Evolutionary conservation across 257 asterid genomes (phyloP).

Genomic region (Ophiorrhiza pumila): DNA sequence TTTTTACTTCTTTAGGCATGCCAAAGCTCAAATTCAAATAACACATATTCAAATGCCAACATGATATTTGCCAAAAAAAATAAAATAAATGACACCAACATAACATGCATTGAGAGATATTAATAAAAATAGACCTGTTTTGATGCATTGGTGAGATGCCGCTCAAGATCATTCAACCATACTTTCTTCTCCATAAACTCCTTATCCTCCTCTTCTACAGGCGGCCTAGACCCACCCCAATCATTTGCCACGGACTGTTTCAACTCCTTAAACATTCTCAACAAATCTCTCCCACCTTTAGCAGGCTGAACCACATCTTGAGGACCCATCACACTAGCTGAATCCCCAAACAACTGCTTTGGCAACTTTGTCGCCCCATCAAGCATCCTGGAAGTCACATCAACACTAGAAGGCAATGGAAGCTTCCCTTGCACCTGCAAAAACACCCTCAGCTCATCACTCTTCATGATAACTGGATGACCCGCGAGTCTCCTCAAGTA

Average conservation of each 20-base stretch:
- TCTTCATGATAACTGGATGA: slow-evolving; percentile 75
- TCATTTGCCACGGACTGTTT: slow-evolving; percentile 90
- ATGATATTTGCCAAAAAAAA: background rate
- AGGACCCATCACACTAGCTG: slow-evolving; percentile 62
- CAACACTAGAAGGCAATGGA: slow-evolving; percentile 69
- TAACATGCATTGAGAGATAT: background rate
- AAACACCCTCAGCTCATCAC: slow-evolving; percentile 91
- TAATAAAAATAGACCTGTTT: slow-evolving; percentile 53
- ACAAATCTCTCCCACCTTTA: slow-evolving; percentile 85
- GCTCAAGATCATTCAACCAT: slow-evolving; percentile 71
- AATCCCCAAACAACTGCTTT: slow-evolving; percentile 79
- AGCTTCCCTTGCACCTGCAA: slow-evolving; percentile 79
- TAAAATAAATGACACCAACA: background rate
- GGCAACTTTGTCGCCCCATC: slow-evolving; percentile 95
- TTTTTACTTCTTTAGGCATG: background rate
- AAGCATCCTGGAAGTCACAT: slow-evolving; percentile 79
- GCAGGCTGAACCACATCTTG: slow-evolving; percentile 92
- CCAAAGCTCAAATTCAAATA: background rate
- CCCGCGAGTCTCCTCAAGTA: slow-evolving; percentile 67
- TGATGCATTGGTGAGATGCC: slow-evolving; percentile 73
- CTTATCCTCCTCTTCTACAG: slow-evolving; percentile 81
- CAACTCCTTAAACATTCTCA: slow-evolving; percentile 87
- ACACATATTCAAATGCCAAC: slow-evolving; percentile 6
- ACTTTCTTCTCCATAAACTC: slow-evolving; percentile 81
- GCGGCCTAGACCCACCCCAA: slow-evolving; percentile 68